These are phyloP conservation scores for Pharnaceum exiguum DNA, from an alignment of 148 eudicot genomes.

Conservation along the genomic window DNA sequence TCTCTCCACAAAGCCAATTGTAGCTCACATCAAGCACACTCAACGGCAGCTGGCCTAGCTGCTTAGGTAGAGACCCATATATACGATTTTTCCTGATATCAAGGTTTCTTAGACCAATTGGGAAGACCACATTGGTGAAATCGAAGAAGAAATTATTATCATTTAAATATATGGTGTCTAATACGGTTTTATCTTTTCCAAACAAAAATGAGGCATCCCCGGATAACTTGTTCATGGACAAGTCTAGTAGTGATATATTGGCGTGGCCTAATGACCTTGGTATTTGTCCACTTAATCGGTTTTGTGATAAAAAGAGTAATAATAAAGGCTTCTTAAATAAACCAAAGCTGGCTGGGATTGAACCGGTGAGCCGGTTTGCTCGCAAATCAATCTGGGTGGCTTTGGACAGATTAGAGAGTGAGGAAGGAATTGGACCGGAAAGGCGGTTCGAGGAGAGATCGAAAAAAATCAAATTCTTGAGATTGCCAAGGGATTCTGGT, in stretches of 20 bases:
- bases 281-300: conserved; percentile 25
- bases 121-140: conserved; percentile 19
- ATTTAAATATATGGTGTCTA: conserved; percentile 21
- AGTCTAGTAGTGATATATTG: conserved; percentile 13
- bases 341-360: neutral
- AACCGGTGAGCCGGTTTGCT: neutral
- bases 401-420: neutral
- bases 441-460: neutral
- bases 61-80: conserved; percentile 28
- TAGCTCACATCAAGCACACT: conserved; percentile 38
- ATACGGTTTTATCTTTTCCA: conserved; percentile 18
- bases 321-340: too few species aligned
- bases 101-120: conserved; percentile 11
- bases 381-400: neutral
- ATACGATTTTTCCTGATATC: conserved; percentile 39
- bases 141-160: conserved; percentile 33
- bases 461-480: neutral
- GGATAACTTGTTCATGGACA: conserved; percentile 21
- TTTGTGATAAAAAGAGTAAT: too few species aligned
- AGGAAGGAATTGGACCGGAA: neutral
- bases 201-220: conserved; percentile 35
- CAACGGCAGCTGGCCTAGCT: conserved; percentile 12
- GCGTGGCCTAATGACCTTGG: conserved; percentile 15
- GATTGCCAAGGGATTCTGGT: neutral
- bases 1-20: conserved; percentile 38